Conservation (phyloP, 495 filamentous ascomycete genomes). For the Tuber brumale region DNA sequence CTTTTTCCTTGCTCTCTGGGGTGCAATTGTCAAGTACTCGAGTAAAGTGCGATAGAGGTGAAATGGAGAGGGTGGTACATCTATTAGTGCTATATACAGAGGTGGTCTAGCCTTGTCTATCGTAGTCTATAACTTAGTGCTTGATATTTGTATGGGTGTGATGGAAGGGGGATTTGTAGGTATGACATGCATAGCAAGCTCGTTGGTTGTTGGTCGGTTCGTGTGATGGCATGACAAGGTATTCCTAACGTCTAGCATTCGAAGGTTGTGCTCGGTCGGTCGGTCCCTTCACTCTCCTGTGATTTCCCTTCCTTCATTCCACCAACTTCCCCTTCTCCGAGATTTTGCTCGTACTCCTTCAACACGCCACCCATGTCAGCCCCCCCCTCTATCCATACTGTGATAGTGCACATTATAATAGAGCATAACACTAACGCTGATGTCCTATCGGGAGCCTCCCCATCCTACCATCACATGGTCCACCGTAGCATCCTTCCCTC, state of each 20-base stretch:
- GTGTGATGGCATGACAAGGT: too few species aligned
- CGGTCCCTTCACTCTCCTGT: background rate
- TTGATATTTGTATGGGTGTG: background rate
- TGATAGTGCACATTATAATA: background rate
- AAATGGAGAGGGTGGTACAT: too few species aligned
- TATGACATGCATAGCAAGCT: background rate
- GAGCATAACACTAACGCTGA: background rate
- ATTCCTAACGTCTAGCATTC: background rate
- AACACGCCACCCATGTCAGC: background rate
- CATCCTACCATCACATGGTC: background rate
- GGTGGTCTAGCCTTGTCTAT: background rate
- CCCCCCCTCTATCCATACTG: background rate
- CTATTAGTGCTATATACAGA: too few species aligned
- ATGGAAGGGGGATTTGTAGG: background rate
- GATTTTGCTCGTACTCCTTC: background rate
- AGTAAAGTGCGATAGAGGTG: too few species aligned
- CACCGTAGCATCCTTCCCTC: background rate
- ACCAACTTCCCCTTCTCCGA: background rate
- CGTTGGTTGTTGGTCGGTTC: background rate
- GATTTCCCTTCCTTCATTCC: background rate
- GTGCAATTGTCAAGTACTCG: too few species aligned
- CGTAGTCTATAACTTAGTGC: background rate
- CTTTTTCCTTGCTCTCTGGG: too few species aligned
- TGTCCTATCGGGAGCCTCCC: background rate
- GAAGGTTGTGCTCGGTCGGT: background rate